Evolutionary conservation across 2,329 filamentous ascomycete species (phyloP), one percentile per base, ranked within the genome.

Genomic region (Aspergillus melleus): DNA sequence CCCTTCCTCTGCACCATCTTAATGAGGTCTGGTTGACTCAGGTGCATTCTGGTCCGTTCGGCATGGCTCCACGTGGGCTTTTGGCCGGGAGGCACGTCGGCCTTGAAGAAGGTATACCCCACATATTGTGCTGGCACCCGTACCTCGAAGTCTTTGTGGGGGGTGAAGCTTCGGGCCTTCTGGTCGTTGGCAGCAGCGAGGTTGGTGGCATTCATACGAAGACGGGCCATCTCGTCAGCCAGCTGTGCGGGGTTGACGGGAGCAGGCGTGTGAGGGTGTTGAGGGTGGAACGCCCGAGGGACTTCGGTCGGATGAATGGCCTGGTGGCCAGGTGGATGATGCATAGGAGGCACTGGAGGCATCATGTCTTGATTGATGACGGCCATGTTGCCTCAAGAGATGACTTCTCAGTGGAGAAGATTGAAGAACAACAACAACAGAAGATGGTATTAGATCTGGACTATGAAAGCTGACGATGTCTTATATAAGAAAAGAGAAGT

Each of bases 51-150:
- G 16, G 64, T 68, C 20, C 66, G 68, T 36, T 71, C 69, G 9
- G 68, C 70, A 6, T 69, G 65, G 10, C 54, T 68, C 75, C 74
- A 77, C 32, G 62, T 70, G 53, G 70, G 59, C 49, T 69, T 68
- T 47, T 70, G 66, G 11, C 71, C 71, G n/a, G 69, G 60, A 20
- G 59, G 57, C 11, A 70, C 63, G 14, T 71, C 67, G 16, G 72
- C 74, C 54, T 72, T 72, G 64, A 67, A 70, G 52, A 77, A 71
- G n/a, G 68, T 74, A 61, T 71, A 77, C 2, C 75, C 74, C 56
- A 64, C 29, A 36, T 74, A 73, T 22, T 73, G 72, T 16, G 62
- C 52, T 4, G 63, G 61, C 8, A 57, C 26, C 19, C 59, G 60
- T 14, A 65, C 51, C 26, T 61, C 58, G 14, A 59, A 22, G 22